Base-by-base conservation (phyloP, 176 grass and related monocot species). In the Saccharum officinarum region DNA sequence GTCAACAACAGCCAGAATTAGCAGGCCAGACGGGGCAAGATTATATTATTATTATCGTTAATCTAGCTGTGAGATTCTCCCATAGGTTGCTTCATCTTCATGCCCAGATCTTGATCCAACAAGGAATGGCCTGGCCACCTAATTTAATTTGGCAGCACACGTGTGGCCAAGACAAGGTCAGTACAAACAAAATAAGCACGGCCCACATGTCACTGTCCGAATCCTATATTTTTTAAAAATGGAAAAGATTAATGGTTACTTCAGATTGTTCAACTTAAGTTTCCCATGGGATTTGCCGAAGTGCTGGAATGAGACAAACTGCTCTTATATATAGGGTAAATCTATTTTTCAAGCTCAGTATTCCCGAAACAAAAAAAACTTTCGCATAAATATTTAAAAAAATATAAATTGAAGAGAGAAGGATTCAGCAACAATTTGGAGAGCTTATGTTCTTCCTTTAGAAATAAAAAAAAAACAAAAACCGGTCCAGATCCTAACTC, bases 61-160 rank as follows among this genome's bases (percentile, higher is more conserved):
- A 73, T 20, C 74, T 37, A 28, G 49, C 49, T 85, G 87, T 81
- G 28, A 73, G 77, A 84, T 62, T 89, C 49, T 85, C 61, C 37
- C 41, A 30, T 40, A 8, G 28, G 62, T 45, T n/a, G n/a, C n/a
- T n/a, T 28, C 28, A 28, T 28, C 50, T 50, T 85, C 83, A 34
- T 86, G 71, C 78, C 3, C 71, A 64, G 71, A 81, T 34, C 34
- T 34, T 85, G 78, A 86, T 86, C 65, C 33, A 79, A 54, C 42
- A 57, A 76, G 77, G 39, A 76, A 46, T 31, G 28, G 71, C 65
- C 72, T 31, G 28, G 64, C 65, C 72, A 71, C 40, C 75, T 71
- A 52, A 65, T 36, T 71, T 54, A 63, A 65, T 36, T 71, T 42
- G 75, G 57, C 36, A 75, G 34, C 8, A 41, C 25, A 33, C 73